Percentiles rank a stretch among this genome's conserved stretches.
These are phyloP conservation scores for Arthrocladium fulminans DNA, from an alignment of 2,329 filamentous ascomycete species.

Conservation along the genomic window DNA sequence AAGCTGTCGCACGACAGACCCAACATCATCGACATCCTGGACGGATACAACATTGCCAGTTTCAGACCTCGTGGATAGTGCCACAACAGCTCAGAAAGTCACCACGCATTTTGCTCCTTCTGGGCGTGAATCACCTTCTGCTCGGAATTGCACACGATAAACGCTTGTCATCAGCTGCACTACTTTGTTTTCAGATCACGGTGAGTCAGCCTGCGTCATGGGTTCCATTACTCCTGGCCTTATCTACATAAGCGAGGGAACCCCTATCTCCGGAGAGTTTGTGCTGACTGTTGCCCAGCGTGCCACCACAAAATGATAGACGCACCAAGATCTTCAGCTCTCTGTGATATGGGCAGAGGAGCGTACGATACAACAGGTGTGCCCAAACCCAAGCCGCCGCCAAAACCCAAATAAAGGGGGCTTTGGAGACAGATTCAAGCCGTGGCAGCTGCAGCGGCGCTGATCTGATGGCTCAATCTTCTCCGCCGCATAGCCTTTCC, in stretches of 20 bases:
- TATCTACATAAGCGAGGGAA: constrained; percentile 4
- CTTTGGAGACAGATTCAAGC: no score
- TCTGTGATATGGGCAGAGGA: constrained; percentile 42
- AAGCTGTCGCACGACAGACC: background rate
- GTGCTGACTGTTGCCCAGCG: constrained; percentile 14
- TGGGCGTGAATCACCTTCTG: constrained; percentile 2
- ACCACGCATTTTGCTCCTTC: background rate
- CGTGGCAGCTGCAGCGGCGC: background rate
- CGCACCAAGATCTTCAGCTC: constrained; percentile 15
- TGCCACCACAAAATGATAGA: constrained; percentile 20
- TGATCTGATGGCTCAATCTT: background rate
- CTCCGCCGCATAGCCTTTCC: background rate
- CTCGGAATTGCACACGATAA: background rate
- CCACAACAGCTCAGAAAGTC: background rate
- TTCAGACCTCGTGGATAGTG: constrained; percentile 4
- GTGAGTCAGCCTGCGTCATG: constrained; percentile 7
- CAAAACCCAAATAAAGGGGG: constrained; percentile 21
- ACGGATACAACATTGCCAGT: background rate
- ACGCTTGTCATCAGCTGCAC: background rate
- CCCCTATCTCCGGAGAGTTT: background rate
- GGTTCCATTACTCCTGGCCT: background rate
- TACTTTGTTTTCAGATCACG: background rate
- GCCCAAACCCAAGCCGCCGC: constrained; percentile 40
- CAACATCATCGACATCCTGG: background rate
- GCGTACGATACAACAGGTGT: constrained; percentile 46